A percentile compares a stretch with the other conserved stretches of the same genome.
Conservation (phyloP, 164 flowering plant genomes). For the Umbellularia californica region DNA sequence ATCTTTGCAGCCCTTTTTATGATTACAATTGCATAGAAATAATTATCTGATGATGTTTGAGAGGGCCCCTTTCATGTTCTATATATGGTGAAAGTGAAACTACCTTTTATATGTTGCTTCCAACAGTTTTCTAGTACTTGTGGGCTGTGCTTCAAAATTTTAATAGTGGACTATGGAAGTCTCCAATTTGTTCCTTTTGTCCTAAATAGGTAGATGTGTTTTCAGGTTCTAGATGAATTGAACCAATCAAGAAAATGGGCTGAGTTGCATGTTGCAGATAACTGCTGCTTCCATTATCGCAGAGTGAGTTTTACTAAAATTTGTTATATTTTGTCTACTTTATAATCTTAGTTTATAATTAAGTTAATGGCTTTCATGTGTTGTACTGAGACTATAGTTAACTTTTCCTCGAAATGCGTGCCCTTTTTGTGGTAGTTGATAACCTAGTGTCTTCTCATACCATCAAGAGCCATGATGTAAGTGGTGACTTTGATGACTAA, state of each 20-base stretch:
- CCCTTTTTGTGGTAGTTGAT: background rate
- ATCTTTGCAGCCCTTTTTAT: too few species aligned
- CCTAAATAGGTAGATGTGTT: conserved; percentile 2
- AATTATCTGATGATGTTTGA: background rate
- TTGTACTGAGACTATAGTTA: background rate
- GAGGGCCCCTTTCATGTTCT: background rate
- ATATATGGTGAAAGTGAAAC: background rate
- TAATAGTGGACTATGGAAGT: background rate
- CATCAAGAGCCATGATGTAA: background rate
- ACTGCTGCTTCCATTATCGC: conserved; percentile 84
- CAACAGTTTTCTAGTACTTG: background rate
- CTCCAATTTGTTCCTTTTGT: background rate
- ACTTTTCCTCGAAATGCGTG: background rate
- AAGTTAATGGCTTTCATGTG: background rate
- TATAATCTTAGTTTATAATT: background rate
- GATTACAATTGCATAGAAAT: conserved; percentile 2
- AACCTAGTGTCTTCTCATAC: background rate
- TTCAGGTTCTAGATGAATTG: conserved; percentile 57
- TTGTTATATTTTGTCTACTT: background rate
- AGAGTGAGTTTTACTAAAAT: conserved; percentile 42
- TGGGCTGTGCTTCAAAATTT: background rate
- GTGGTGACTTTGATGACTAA: background rate
- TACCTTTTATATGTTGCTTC: background rate
- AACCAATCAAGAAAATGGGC: conserved; percentile 67
- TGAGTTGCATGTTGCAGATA: conserved; percentile 79